Evolutionary conservation across 2,329 filamentous ascomycete species (phyloP), one percentile per base, ranked within the genome.

Genomic region (Raffaelea albimanens): DNA sequence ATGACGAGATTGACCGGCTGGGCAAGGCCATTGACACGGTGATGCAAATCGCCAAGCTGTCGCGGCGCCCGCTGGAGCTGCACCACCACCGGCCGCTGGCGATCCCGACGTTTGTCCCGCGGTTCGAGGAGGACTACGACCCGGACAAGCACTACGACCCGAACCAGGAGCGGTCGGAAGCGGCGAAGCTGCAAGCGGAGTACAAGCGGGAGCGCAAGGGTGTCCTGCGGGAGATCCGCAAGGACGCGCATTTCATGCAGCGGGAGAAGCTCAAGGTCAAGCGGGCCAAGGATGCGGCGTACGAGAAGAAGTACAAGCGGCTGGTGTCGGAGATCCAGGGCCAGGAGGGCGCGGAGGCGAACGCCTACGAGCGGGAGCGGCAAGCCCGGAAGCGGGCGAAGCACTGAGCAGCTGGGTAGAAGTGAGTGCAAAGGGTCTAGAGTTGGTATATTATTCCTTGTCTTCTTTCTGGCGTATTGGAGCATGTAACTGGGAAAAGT

Each of bases 141-240:
- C 93, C 93, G 3, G 81, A 86, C 70, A 91, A 89, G 69, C 93
- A 97, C 75, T 97, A 98, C 77, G 94, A 98, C 62, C 89, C 89
- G 1, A 86, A 98, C 67, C 83, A 83, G 56, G 89, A 95, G 66
- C 86, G 93, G 31, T 83, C 87, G 20, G 89, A 96, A 61, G 68
- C 85, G 52, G 82, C 82, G 61, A 93, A 90, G 66, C 76, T 98
- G 60, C 83, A 82, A 69, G 83, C 83, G 53, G 91, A 97, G 71
- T 87, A 90, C 77, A 95, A 95, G 80, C 81, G 85, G 61, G 93
- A 98, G 75, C 79, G 81, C 65, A 98, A 98, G 78, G 91, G 90
- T 2, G 91, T 90, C 7, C 78, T 98, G 72, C 80, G 93, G 57
- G 93, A 98, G 68, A 71, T 98, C 58, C 80, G 93, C 62, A 97